Evolutionary conservation across 1,139 yeast genomes (phyloP), one percentile per base, ranked within the genome.

Genomic region (Zhuliangozyma blackwelliae): DNA sequence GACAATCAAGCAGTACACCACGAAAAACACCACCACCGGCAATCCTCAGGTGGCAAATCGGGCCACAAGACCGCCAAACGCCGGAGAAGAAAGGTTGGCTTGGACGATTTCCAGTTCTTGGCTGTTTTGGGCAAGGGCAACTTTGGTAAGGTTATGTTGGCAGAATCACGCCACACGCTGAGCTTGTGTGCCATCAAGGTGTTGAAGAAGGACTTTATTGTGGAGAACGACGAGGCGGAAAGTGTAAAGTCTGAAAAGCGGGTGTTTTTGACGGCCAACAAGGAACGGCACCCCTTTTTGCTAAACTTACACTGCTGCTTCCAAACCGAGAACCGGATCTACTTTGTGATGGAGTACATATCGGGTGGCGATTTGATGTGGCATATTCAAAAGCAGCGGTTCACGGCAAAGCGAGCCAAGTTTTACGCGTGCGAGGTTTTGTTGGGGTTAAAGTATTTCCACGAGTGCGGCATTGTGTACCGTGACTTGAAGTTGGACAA

Each of bases 321-420:
- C 76, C 99, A 92, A 65, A 92, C 98, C 0, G 98, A 94, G 51
- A 90, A 94, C 58, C 79, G 98, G 56, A 86, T 92, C 32, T 92
- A 94, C 61, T 92, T 94, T 63, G 98, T 95, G 10, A 92, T 92
- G 98, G 98, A 92, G 60, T 92, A 89, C 55, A 83, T 92, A 37
- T 82, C 95, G 10, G 99, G 98, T 40, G 99, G 99, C 58, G 99
- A 92, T 66, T 75, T 92, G 55, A 92, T 92, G 98, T 89, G 97
- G 95, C 99, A 92, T 59, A 94, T 92, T 52, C 98, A 92, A 60
- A 88, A 88, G 55, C 86, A 87, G 40, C 75, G 94, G 51, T 85
- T 92, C 55, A 82, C 96, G 2, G 84, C 92, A 16, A 79, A 86
- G 48, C 75, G 97, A 49, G 98, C 98, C 11, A 94, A 90, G 61